Evolutionary conservation across 2,329 filamentous ascomycete genomes (phyloP), one percentile per base, ranked within the genome.

Genomic region (Fusarium tjaetaba): DNA sequence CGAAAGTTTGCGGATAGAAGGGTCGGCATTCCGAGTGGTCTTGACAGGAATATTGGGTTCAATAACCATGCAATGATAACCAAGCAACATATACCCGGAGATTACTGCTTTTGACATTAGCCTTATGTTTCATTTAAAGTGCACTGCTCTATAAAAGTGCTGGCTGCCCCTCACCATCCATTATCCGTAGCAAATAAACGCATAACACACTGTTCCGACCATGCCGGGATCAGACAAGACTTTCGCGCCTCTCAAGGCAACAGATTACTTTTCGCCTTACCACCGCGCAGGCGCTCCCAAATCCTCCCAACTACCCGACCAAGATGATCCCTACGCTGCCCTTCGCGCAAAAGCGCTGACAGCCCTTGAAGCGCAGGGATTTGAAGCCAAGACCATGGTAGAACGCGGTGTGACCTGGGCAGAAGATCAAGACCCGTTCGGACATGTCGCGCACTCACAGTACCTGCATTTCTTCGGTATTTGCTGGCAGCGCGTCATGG

Each of bases 401-500:
- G 46, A 51, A 4, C 46, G 46, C 0, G 46, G 46, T 32, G 28
- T 32, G 28, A 51, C 46, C 30, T 51, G 46, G 46, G 46, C 46
- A 24, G 46, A 51, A 24, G 46, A 51, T 10, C 46, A 51, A 32
- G 46, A 51, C 22, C 46, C 46, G 4, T 51, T 51, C 5, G 46
- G 46, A 4, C 46, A 51, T 18, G 46, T 51, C 46, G 46, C 46
- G 46, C 46, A 51, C 2, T 51, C 46, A 0, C 46, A 51, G 7
- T 51, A 51, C 5, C 7, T 51, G 11, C 46, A 51, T 32, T 51
- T 51, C 28, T 51, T 51, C 15, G 46, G 46, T 7, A 51, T 51
- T 5, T 51, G 28, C 46, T 51, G 46, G 46, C 46, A 51, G 46
- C 46, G 46, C 22, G 46, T 51, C 15, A 51, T 51, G 46, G 46